Evolutionary conservation across 306 rosid species (phyloP).

Genomic region (Pyrus communis): DNA sequence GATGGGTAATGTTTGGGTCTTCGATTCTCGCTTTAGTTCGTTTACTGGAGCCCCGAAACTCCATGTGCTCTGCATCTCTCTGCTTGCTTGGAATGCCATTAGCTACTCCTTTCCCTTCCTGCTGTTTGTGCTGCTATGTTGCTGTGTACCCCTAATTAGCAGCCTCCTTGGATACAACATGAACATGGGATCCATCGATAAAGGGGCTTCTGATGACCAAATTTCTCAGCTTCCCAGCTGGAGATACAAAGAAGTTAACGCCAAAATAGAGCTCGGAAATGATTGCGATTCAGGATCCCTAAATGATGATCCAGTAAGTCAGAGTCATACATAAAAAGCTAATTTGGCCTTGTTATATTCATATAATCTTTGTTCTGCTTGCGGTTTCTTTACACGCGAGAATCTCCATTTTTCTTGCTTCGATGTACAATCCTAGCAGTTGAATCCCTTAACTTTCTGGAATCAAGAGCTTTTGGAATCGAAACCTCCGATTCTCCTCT

Average conservation of each 20-base stretch:
- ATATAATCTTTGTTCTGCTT: background rate
- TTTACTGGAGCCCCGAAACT: constrained; percentile 74
- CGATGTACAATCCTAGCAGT: background rate
- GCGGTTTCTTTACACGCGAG: background rate
- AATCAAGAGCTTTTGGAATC: background rate
- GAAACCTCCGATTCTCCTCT: background rate
- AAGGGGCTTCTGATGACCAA: constrained; percentile 83
- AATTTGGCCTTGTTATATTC: background rate
- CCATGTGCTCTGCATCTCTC: constrained; percentile 64
- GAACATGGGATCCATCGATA: constrained; percentile 63
- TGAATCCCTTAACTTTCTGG: background rate
- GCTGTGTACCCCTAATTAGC: constrained; percentile 80
- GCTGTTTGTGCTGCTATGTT: constrained; percentile 70
- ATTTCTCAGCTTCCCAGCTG: constrained; percentile 71
- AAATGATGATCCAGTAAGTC: constrained; percentile 74
- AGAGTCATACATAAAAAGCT: background rate
- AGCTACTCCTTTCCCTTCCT: constrained; percentile 96
- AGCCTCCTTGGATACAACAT: constrained; percentile 86
- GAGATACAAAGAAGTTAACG: constrained; percentile 44
- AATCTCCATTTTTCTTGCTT: background rate
- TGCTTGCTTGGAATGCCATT: constrained; percentile 89
- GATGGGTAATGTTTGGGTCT: constrained; percentile 96
- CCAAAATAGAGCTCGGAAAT: constrained; percentile 29
- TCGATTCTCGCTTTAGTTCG: constrained; percentile 77
- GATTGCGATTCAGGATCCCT: constrained; percentile 28